Evolutionary conservation across 306 rosid species (phyloP), one percentile per base, ranked within the genome.

Genomic region (Quercus berberidifolia): DNA sequence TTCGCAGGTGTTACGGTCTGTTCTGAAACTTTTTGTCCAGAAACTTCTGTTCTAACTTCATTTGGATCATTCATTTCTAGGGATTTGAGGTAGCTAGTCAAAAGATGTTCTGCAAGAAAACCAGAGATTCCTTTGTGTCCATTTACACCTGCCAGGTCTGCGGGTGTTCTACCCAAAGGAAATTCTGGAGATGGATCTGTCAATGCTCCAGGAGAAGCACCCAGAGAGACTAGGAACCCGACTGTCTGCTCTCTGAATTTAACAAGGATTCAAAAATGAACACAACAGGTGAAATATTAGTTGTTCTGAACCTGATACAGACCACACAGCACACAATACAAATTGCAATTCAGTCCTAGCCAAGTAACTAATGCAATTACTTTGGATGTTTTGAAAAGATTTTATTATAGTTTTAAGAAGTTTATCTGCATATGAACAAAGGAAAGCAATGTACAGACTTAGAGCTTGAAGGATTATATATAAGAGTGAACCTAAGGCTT

Each of bases 111-210:
- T 0, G 92, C 98, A 59, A 93, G 89, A 77, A 91, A 91, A 76
- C 98, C 98, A 62, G 98, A 83, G 55, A 93, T 88, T 74, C 98
- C 98, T 83, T 93, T 93, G 83, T 93, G 93, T 49, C 93, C 91
- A 3, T 81, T 90, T 30, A n/a, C 74, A 82, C 93, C 91, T 55
- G 98, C 98, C 59, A 93, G 90, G 72, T 93, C 98, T 18, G 97
- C 90, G 20, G 98, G 89, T 82, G 90, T 64, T 87, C 77, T 83
- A 33, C 95, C 92, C 31, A 52, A 68, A 26, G 85, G 92, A 85
- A 71, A 78, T 83, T 79, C 90, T 56, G 95, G 97, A 79, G 95
- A 83, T 75, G 98, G 98, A 84, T 93, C 98, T 0, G 98, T 83
- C 77, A 46, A 5, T 38, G 86, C 85, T 65, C 95, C 98, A 83